Evolutionary conservation across 2,329 filamentous ascomycete genomes (phyloP), one percentile per base, ranked within the genome.

Genomic region (Claviceps digitariae): DNA sequence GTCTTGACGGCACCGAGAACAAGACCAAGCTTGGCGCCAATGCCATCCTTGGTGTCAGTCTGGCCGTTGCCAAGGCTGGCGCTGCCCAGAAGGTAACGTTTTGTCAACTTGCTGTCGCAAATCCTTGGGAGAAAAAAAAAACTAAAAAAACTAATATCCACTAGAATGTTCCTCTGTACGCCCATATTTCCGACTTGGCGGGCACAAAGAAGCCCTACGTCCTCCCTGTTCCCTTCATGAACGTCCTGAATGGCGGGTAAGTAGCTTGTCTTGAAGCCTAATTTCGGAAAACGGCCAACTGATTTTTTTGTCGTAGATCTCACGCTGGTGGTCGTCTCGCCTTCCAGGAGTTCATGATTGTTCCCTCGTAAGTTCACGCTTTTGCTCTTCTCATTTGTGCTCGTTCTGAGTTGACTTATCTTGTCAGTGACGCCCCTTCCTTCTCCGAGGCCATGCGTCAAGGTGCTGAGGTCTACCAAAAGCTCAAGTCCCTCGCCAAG

Each of bases 341-440:
- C 62, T 94, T 94, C 83, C 89, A 94, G 75, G 89, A 94, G 75
- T 94, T 94, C 81, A 94, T 94, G 89, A 91, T 94, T 63, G 88
- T 91, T 55, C 88, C 88, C 59, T 83, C 81, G 77, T 85, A 76
- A 70, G 80, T 74, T 74, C 4, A 13, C 34, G 25, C 45, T 6
- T 15, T n/a, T 27, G 23, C 17, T 9, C 20, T 6, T 15, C 3
- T 1, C 44, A 25, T 17, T 38, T 55, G 27, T 49, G n/a, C 29
- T 15, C 29, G 8, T 10, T 57, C 59, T 29, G 4, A 13, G 36
- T 63, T 44, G 45, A 51, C 21, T 38, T 57, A 5, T 2, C 13
- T 43, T 15, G 27, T 36, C 20, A 89, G 85, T 63, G 78, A 83
- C 58, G 93, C 93, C 62, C 85, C 90, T 57, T 84, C 87, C 58